Conservation (phyloP, 352 stramenopile species). For the Phytopythium aichiense region DNA sequence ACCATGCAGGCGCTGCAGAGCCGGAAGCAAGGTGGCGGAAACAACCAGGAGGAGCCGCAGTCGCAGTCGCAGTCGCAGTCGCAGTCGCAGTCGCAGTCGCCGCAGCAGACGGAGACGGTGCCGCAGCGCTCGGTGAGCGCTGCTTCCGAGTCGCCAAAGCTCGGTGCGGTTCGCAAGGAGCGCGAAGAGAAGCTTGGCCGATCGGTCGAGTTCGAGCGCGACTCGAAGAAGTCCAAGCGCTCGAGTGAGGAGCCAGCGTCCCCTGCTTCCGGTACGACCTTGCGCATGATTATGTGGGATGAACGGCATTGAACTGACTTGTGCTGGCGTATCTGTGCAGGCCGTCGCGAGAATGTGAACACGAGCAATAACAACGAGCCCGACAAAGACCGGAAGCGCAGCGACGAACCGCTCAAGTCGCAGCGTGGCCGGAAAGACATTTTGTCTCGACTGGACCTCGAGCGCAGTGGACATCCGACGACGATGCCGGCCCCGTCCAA, state of each 20-base stretch:
- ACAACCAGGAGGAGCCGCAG: not conserved
- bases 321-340: not conserved
- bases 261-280: not conserved
- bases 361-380: constrained; percentile 4
- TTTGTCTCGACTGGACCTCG: not conserved
- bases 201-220: constrained; percentile 13
- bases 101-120: not conserved
- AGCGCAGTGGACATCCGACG: not conserved
- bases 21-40: not conserved
- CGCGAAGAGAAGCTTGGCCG: constrained; percentile 17
- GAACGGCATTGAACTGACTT: not conserved
- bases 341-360: constrained; percentile 2
- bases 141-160: not conserved
- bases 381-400: constrained; percentile 11
- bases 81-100: not conserved
- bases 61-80: no score
- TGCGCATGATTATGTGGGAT: not conserved
- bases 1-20: constrained; percentile 13
- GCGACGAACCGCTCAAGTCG: constrained; percentile 8
- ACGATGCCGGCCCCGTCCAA: constrained; percentile 21
- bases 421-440: not conserved
- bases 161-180: constrained; percentile 19
- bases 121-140: not conserved
- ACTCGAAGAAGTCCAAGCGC: constrained; percentile 26
- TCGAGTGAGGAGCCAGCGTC: not conserved